Base-by-base conservation (phyloP, 2,329 filamentous ascomycete genomes). In the Paraconiothyrium sp. region DNA sequence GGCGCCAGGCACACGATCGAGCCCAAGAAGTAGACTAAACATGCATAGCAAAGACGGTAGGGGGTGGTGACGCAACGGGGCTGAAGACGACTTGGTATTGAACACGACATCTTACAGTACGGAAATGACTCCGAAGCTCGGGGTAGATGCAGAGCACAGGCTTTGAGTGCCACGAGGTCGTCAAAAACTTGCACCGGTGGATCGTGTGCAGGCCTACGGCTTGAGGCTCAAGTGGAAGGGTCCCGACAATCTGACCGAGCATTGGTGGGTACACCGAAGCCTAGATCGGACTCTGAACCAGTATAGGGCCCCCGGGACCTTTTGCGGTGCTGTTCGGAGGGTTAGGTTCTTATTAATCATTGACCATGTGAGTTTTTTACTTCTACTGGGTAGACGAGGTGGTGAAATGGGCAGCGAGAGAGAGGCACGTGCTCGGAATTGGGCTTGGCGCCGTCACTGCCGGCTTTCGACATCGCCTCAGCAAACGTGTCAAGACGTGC, bases 381-480 rank as follows among this genome's bases (percentile, higher is more conserved):
- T 20, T 20, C 20, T 20, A 20, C 20, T 20, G 20, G 39, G n/a
- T n/a, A 4, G 39, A 34, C 20, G 48, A 11, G 2, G 71, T 80
- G 2, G 79, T 41, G 37, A 41, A 41, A 80, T 57, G 66, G 80
- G 20, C 20, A 67, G 78, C 8, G 49, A 14, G 37, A 35, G 51
- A 24, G 24, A 16, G 32, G 30, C 30, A 32, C 37, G 49, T 52
- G 49, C 27, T 30, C 32, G 7, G 22, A 22, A 34, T 54, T 41
- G 52, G 60, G 49, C 62, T 64, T 64, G 62, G 62, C 61, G 46
- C 37, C 62, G 60, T 65, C 63, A 60, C 39, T 62, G 50, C 57
- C 48, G 57, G 39, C 16, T 16, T 24, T 35, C 41, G 52, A 47
- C 32, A 55, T 39, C 22, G 43, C 32, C 55, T 62, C 60, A 63